phyloP scores from a whole-genome alignment of 2,329 filamentous ascomycete genomes.

The Podosphaera xanthii region DNA sequence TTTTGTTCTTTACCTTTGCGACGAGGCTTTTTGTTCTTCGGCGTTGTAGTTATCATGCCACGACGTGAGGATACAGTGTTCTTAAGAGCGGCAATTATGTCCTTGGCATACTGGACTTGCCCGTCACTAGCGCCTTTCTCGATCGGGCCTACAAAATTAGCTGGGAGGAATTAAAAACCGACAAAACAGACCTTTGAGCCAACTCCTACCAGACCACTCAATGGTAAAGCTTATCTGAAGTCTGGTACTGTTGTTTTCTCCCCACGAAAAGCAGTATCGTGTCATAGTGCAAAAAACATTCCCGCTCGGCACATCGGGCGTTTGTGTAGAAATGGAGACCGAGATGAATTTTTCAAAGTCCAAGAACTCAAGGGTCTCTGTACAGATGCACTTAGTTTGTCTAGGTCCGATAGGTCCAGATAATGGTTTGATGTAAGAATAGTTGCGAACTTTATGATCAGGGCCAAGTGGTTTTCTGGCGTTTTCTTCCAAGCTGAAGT shows the following conservation, averaged over 20 bases:
- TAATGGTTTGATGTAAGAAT: constrained; percentile 81
- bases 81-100: constrained; percentile 53
- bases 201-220: constrained; percentile 95
- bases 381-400: constrained; percentile 84
- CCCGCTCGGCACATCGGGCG: constrained; percentile 83
- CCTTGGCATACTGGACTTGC: constrained; percentile 61
- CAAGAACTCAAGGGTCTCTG: constrained; percentile 59
- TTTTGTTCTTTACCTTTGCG: constrained; percentile 23
- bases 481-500: constrained; percentile 73
- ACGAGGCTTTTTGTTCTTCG: constrained; percentile 31
- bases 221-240: constrained; percentile 74
- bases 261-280: constrained; percentile 86
- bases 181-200: constrained; percentile 57
- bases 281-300: constrained; percentile 85
- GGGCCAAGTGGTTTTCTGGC: constrained; percentile 39
- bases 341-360: constrained; percentile 76
- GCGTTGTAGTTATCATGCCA: constrained; percentile 24
- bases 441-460: constrained; percentile 53
- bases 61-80: constrained; percentile 45
- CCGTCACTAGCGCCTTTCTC: constrained; percentile 89
- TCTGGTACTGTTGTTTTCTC: constrained; percentile 61
- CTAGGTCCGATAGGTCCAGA: constrained; percentile 66
- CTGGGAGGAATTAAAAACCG: neutral
- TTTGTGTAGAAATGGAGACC: constrained; percentile 65
- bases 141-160: constrained; percentile 45